phyloP scores from a whole-genome alignment of 129 eudicot genomes.

The Chrysanthemum makinoi region DNA sequence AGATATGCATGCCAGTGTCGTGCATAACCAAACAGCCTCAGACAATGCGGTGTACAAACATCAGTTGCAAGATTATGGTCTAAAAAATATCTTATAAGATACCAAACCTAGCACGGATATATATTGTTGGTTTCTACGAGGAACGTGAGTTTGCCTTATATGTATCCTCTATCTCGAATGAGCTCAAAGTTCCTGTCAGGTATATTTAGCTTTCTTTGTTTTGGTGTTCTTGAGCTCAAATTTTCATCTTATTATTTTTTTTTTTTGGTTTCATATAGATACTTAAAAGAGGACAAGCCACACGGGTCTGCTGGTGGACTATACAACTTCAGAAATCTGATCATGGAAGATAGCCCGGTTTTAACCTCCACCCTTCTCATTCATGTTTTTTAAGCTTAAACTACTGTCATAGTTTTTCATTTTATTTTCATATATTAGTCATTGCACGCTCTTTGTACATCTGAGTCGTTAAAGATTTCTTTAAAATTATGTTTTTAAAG shows the following conservation, averaged over 20 bases:
- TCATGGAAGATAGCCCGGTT: conserved; percentile 95
- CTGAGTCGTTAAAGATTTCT: too few species aligned
- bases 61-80: too few species aligned
- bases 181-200: conserved; percentile 89
- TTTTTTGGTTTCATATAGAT: conserved; percentile 44
- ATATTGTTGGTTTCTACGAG: conserved; percentile 88
- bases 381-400: neutral
- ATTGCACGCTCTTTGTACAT: too few species aligned
- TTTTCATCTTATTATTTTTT: neutral
- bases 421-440: too few species aligned
- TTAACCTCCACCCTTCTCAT: conserved; percentile 15
- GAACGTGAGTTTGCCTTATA: conserved; percentile 87
- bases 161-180: conserved; percentile 87
- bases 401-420: too few species aligned
- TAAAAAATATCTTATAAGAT: too few species aligned
- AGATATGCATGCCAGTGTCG: too few species aligned
- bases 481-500: too few species aligned
- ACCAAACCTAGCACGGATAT: conserved; percentile 81
- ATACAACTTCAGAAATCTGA: conserved; percentile 80
- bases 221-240: neutral
- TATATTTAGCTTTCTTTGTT: conserved; percentile 15
- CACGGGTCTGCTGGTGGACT: conserved; percentile 99
- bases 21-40: too few species aligned
- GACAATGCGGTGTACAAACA: too few species aligned
- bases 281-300: conserved; percentile 95